Percentiles rank a stretch among this genome's conserved stretches.
Evolutionary conservation across 495 filamentous ascomycete genomes (phyloP).

Genomic region (Xylaria acuta): DNA sequence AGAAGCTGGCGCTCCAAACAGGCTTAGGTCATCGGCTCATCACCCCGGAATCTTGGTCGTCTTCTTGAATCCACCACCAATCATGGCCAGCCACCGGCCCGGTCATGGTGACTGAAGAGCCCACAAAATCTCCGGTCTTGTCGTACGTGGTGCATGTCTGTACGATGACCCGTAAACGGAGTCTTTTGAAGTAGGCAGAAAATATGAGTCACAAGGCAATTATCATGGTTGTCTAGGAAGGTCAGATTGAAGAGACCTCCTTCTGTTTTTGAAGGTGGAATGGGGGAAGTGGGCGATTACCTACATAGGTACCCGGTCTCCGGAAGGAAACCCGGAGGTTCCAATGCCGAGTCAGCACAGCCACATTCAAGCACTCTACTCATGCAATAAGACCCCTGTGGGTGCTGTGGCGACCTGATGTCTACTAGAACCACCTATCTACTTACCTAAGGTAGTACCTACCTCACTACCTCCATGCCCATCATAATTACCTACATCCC

Average conservation of each 20-base stretch:
- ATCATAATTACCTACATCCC: not conserved
- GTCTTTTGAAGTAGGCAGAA: not conserved
- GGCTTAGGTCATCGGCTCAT: not conserved
- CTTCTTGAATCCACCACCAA: constrained; percentile 7
- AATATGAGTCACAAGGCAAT: not conserved
- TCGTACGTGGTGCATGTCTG: not conserved
- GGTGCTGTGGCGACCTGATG: not conserved
- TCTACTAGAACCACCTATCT: no score
- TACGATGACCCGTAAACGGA: not conserved
- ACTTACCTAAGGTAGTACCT: no score
- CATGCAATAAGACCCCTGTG: not conserved
- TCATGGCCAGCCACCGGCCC: constrained; percentile 4
- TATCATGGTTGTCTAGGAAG: not conserved
- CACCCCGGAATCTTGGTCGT: constrained; percentile 1
- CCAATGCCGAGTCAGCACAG: constrained; percentile 11
- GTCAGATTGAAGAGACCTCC: no score
- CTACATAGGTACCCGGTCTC: not conserved
- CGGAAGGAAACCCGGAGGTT: constrained; percentile 11
- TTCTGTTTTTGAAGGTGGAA: not conserved
- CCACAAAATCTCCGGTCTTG: constrained; percentile 8
- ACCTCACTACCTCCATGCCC: not conserved
- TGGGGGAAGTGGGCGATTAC: not conserved
- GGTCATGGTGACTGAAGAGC: not conserved
- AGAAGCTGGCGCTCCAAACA: not conserved
- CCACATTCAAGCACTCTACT: not conserved